These are phyloP conservation scores for Salix viminalis DNA, from an alignment of 345 rosid genomes.

Conservation along the genomic window DNA sequence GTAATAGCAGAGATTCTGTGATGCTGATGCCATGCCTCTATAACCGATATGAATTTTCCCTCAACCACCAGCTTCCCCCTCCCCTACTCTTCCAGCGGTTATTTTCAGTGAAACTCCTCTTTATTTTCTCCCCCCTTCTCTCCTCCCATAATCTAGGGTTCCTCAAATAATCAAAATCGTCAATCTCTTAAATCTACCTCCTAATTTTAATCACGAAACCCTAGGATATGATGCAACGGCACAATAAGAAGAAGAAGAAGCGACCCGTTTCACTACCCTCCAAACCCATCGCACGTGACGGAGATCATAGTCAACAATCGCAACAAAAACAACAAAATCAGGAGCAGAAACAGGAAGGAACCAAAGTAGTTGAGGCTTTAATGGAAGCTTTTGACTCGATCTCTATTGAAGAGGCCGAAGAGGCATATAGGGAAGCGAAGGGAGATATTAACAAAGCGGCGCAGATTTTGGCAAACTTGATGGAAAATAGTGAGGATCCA, in stretches of 20 bases:
- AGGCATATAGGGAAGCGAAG: conserved; percentile 41
- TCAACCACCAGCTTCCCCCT: neutral
- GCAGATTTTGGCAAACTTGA: conserved; percentile 30
- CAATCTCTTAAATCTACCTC: neutral
- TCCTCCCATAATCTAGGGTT: conserved; percentile 13
- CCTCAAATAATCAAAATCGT: neutral
- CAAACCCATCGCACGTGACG: conserved; percentile 14
- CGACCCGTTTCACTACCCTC: conserved; percentile 14
- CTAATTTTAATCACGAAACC: neutral
- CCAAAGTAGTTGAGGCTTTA: conserved; percentile 24
- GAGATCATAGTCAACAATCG: neutral
- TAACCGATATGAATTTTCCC: neutral
- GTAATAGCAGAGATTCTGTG: neutral
- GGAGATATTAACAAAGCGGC: conserved; percentile 52
- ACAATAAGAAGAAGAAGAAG: conserved; percentile 45
- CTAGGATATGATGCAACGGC: conserved; percentile 43
- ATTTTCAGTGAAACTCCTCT: neutral
- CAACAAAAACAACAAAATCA: neutral
- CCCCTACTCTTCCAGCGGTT: neutral
- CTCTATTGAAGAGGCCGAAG: conserved; percentile 46
- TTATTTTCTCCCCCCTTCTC: neutral
- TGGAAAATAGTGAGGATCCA: conserved; percentile 41
- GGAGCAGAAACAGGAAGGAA: conserved; percentile 12
- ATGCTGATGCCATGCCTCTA: too few species aligned
- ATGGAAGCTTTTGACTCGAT: conserved; percentile 50